Evolutionary conservation across 257 asterid genomes (phyloP).

Genomic region (Gynochthodes officinalis): DNA sequence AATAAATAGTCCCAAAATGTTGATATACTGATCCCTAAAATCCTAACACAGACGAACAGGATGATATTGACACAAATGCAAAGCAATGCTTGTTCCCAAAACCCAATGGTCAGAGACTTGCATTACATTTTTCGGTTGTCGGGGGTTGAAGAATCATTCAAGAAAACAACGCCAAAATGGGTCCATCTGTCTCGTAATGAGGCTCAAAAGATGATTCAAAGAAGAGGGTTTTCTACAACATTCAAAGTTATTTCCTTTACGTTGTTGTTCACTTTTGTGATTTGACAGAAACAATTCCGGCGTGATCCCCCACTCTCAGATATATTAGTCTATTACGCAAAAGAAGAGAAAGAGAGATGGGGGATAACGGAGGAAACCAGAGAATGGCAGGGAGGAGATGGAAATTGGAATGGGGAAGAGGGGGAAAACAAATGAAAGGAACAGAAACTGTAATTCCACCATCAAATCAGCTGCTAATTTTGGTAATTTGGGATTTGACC

Average conservation of each 20-base stretch:
- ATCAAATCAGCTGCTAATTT: conserved; percentile 13
- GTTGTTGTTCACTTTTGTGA: no score
- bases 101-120: neutral
- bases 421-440: neutral
- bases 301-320: conserved; percentile 22
- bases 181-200: neutral
- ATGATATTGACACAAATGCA: neutral
- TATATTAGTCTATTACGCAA: neutral
- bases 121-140: neutral
- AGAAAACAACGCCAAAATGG: neutral
- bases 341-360: conserved; percentile 17
- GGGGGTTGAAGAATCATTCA: neutral
- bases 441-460: neutral
- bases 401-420: neutral
- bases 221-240: no score
- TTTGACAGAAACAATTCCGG: neutral
- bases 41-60: neutral
- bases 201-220: no score
- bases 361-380: conserved; percentile 24
- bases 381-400: neutral
- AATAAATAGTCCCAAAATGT: neutral
- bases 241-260: no score
- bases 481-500: neutral
- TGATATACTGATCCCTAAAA: neutral
- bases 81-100: neutral